Conservation (phyloP, 805 yeast species). For the Kazachstania taianensis region DNA sequence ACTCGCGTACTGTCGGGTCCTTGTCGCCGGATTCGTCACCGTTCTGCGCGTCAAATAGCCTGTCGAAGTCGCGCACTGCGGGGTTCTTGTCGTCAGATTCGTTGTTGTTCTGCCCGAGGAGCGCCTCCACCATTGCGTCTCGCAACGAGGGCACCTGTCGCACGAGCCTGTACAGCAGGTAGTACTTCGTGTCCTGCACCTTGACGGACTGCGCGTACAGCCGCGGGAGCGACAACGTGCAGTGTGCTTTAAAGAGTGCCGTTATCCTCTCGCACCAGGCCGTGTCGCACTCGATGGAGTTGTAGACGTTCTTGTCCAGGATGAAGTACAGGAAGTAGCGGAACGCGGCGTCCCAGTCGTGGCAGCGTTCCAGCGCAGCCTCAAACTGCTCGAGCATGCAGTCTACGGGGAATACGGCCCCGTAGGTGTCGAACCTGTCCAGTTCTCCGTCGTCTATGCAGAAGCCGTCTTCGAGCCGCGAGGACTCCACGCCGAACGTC, state of each 20-base stretch:
- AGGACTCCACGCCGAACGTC: conserved; percentile 14
- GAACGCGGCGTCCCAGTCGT: conserved; percentile 4
- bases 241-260: too few species aligned
- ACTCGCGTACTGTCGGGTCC: too few species aligned
- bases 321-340: conserved; percentile 15
- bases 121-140: conserved; percentile 7
- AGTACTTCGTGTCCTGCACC: conserved; percentile 12
- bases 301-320: conserved; percentile 22
- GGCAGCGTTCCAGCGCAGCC: conserved; percentile 3
- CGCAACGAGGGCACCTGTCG: conserved; percentile 15
- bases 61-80: too few species aligned
- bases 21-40: too few species aligned
- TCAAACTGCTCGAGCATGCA: conserved; percentile 8
- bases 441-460: conserved; percentile 1
- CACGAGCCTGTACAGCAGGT: conserved; percentile 18
- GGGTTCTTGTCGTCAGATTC: too few species aligned
- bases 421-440: conserved; percentile 12
- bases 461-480: neutral
- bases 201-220: too few species aligned
- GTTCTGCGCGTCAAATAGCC: conserved; percentile 11
- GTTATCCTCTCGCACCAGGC: conserved; percentile 11
- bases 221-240: too few species aligned
- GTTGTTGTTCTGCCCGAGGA: conserved; percentile 9
- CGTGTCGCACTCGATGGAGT: conserved; percentile 13
- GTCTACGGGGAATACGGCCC: conserved; percentile 15